Conservation (phyloP, 441 rosid genomes). For the Populus trichocarpa region DNA sequence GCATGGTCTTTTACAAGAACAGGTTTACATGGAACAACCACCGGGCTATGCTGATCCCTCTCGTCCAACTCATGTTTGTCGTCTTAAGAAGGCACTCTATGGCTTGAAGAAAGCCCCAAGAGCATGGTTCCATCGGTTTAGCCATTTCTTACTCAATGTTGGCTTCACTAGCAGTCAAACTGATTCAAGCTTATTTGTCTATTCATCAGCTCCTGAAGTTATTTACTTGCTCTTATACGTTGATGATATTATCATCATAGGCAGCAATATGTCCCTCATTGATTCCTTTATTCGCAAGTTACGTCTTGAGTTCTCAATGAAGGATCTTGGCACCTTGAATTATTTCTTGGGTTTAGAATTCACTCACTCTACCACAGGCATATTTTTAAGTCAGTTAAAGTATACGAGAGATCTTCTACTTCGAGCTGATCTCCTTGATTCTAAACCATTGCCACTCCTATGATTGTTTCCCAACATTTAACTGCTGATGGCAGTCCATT, state of each 20-base stretch:
- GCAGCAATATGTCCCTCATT: background rate
- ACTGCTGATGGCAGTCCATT: accelerated
- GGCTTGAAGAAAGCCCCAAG: background rate
- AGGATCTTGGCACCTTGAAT: background rate
- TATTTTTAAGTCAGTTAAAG: background rate
- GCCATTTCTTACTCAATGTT: background rate
- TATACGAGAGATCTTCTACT: background rate
- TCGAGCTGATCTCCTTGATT: background rate
- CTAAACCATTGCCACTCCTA: background rate
- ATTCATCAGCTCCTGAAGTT: accelerated
- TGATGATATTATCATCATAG: background rate
- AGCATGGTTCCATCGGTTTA: background rate
- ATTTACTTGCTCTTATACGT: background rate
- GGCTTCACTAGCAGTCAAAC: background rate
- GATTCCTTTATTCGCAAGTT: background rate
- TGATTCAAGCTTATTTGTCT: background rate
- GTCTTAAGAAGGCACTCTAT: background rate
- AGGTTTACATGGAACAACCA: background rate
- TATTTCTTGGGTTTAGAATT: background rate
- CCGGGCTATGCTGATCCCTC: background rate
- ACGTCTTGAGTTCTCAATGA: background rate
- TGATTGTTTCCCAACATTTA: background rate
- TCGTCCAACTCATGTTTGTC: background rate
- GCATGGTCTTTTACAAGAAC: background rate
- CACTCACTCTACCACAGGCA: accelerated